Evolutionary conservation across 345 rosid genomes (phyloP).

Genomic region (Hibiscus mutabilis): DNA sequence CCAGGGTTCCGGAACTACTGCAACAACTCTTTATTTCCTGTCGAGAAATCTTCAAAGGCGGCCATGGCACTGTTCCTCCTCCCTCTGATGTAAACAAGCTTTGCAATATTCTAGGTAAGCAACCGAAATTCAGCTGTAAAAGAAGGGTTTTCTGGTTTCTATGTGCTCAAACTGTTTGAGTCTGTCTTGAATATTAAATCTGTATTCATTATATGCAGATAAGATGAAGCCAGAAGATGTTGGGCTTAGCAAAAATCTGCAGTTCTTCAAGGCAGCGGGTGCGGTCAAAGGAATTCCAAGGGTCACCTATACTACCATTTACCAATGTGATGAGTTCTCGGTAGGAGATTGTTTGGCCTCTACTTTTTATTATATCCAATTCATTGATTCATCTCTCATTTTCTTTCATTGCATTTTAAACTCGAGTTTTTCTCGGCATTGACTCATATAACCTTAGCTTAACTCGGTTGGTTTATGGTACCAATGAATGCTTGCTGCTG

Average conservation of each 20-base stretch:
- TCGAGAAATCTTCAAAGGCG: slow-evolving; percentile 47
- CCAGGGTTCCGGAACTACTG: slow-evolving; percentile 18
- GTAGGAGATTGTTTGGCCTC: slow-evolving; percentile 19
- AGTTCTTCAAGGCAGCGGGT: slow-evolving; percentile 29
- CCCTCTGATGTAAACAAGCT: slow-evolving; percentile 34
- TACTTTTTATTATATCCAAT: no score
- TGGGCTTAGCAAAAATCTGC: slow-evolving; percentile 41
- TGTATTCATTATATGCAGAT: slow-evolving; percentile 23
- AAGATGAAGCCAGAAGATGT: slow-evolving; percentile 59
- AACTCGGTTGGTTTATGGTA: no score
- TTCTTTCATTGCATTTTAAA: no score
- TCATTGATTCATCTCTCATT: no score
- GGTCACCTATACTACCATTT: slow-evolving; percentile 45
- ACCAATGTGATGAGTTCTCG: slow-evolving; percentile 44
- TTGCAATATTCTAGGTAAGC: slow-evolving; percentile 44
- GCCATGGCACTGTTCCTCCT: slow-evolving; percentile 48
- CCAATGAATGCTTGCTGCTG: no score
- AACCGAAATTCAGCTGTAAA: background rate
- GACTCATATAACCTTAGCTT: no score
- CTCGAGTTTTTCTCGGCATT: no score
- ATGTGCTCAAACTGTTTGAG: no score
- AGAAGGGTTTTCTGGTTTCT: no score
- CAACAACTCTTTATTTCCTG: slow-evolving; percentile 48
- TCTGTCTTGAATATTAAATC: no score
- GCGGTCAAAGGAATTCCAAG: slow-evolving; percentile 31